A percentile compares a stretch with the other conserved stretches of the same genome.
phyloP scores from a whole-genome alignment of 306 rosid species.

The Sphenostylis stenocarpa region DNA sequence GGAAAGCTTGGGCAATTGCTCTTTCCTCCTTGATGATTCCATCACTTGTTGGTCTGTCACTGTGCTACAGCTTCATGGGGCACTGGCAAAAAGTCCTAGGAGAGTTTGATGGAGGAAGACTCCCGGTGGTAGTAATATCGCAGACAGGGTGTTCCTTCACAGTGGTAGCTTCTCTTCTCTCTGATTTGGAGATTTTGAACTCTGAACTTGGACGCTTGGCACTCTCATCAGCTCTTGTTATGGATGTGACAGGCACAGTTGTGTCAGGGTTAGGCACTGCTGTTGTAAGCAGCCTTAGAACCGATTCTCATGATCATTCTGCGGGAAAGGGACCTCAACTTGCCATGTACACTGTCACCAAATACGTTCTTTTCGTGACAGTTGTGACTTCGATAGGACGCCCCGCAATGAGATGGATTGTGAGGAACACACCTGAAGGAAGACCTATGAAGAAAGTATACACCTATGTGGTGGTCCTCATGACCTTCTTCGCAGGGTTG shows the following conservation, averaged over 20 bases:
- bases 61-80: rapidly evolving
- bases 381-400: neutral
- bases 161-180: conserved; percentile 35
- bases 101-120: neutral
- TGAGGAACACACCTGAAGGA: conserved; percentile 49
- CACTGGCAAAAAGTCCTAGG: neutral
- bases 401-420: conserved; percentile 41
- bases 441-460: conserved; percentile 16
- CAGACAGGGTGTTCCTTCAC: conserved; percentile 37
- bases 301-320: neutral
- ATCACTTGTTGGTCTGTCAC: neutral
- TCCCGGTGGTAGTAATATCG: conserved; percentile 13
- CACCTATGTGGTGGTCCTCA: neutral
- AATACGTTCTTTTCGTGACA: neutral
- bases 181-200: conserved; percentile 40
- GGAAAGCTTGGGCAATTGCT: conserved; percentile 41
- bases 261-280: neutral
- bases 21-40: conserved; percentile 21
- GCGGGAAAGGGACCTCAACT: neutral
- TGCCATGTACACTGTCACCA: neutral
- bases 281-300: neutral
- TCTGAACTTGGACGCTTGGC: conserved; percentile 46
- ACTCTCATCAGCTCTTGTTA: conserved; percentile 34
- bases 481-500: neutral
- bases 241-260: neutral